Evolutionary conservation across 805 yeast genomes (phyloP), one percentile per base, ranked within the genome.

Genomic region (Candida ponderosae): DNA sequence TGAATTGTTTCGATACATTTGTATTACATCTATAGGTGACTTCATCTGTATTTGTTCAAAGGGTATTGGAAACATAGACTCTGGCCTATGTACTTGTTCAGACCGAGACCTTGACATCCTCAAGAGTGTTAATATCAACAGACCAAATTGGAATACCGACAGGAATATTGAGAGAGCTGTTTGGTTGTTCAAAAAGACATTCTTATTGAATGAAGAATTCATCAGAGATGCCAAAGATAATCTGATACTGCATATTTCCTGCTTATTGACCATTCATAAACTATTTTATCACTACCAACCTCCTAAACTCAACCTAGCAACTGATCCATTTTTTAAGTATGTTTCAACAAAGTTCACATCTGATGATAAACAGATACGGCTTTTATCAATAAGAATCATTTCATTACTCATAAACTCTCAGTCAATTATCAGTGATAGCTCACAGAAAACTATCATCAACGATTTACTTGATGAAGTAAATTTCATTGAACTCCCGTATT

Each of bases 251-350:
- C 43, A 67, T 16, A 68, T 76, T 35, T 63, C 74, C 9, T 55
- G 74, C 13, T 46, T 81, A 5, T 47, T 65, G 2, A 38, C 76
- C 0, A 44, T 81, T 8, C 67, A 62, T 48, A 69, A 70, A 45
- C 49, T 79, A 1, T 73, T 79, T 40, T 51, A 66, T 4, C 75
- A 79, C 31, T 81, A 54, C 47, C 65, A 70, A 35, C 74, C 81
- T 0, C 77, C 78, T 5, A 49, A 46, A 30, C 48, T 65, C 29
- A 9, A 24, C 6, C 14, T 21, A 9, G 45, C 36, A 44, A 57
- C 39, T 11, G 45, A 49, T 26, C 40, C 40, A 1, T 26, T 65
- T 6, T 74, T 74, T 56, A 50, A 48, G 6, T 69, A 73, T 38
- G 40, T 79, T 2, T 50, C 64, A 30, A 40, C 45, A 3, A 61